Conservation (phyloP, 495 filamentous ascomycete species). For the Daldinia grandis region DNA sequence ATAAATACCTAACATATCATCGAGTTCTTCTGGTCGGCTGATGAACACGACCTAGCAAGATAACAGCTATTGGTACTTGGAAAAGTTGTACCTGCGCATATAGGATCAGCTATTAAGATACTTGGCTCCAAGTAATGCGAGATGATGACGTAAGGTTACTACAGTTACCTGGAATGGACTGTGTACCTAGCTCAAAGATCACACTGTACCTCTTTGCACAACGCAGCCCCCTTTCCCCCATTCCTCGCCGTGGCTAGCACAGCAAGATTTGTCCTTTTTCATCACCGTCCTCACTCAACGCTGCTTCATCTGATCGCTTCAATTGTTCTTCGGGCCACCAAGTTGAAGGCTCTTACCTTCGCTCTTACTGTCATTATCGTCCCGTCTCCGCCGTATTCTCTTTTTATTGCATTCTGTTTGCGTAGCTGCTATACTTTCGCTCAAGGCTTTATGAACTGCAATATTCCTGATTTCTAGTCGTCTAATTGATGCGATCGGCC, state of each 20-base stretch:
- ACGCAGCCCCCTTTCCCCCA: slow-evolving; percentile 28
- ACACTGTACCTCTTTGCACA: slow-evolving; percentile 24
- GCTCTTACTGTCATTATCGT: slow-evolving; percentile 17
- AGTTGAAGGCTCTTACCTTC: slow-evolving; percentile 24
- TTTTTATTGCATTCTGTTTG: slow-evolving; percentile 24
- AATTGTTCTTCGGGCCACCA: slow-evolving; percentile 17
- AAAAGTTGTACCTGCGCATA: slow-evolving; percentile 9
- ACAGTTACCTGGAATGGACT: slow-evolving; percentile 22
- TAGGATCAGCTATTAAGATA: slow-evolving; percentile 1
- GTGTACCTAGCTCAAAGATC: not conserved
- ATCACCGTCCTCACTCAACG: slow-evolving; percentile 17
- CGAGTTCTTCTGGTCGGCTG: slow-evolving; percentile 23
- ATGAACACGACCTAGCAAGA: slow-evolving; percentile 28
- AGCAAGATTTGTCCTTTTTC: slow-evolving; percentile 18
- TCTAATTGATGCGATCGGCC: slow-evolving; percentile 23
- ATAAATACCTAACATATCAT: too few relatives aligned
- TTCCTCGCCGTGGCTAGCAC: slow-evolving; percentile 31
- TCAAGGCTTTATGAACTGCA: slow-evolving; percentile 1
- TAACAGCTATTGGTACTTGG: slow-evolving; percentile 17
- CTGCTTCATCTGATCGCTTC: slow-evolving; percentile 12
- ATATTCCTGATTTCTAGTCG: not conserved
- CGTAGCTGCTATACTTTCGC: slow-evolving; percentile 13
- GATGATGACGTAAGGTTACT: slow-evolving; percentile 34
- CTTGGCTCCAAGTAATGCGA: slow-evolving; percentile 3
- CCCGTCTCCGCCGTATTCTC: not conserved